Conservation (phyloP, 2,329 filamentous ascomycete species). For the Phialophora macrospora region DNA sequence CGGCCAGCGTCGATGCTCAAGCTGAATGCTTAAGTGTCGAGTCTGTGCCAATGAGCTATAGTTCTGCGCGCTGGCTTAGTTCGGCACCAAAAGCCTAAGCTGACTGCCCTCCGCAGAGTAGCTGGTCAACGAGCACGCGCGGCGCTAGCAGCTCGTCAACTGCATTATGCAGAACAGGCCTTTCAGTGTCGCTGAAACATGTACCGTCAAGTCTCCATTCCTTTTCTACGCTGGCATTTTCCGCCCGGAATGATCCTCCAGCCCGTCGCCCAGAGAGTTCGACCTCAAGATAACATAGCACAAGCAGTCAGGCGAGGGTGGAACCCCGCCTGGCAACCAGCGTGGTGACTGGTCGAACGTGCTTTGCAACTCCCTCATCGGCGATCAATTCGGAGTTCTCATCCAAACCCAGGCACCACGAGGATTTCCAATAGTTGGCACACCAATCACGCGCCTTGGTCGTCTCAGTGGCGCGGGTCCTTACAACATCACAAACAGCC, state of each 20-base stretch:
- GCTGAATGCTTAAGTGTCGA: too few relatives aligned
- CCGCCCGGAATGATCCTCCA: background rate
- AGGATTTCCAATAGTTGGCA: background rate
- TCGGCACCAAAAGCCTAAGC: too few relatives aligned
- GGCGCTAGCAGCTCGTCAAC: background rate
- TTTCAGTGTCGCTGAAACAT: too few relatives aligned
- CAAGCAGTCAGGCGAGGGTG: background rate
- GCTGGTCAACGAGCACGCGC: background rate
- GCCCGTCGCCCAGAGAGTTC: background rate
- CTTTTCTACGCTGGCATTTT: background rate
- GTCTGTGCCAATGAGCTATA: too few relatives aligned
- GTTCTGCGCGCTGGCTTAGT: too few relatives aligned
- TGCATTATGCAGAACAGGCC: too few relatives aligned
- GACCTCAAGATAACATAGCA: background rate
- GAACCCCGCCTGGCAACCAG: too few relatives aligned
- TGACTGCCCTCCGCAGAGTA: too few relatives aligned
- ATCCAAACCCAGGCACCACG: conserved; percentile 1
- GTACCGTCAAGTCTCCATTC: too few relatives aligned
- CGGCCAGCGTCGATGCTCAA: too few relatives aligned
- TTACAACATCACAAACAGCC: background rate
- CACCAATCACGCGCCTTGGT: background rate
- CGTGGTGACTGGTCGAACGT: background rate
- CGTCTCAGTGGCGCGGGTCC: background rate
- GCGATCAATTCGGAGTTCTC: conserved; percentile 1
- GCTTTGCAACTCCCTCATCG: background rate